Conservation (phyloP, 192 early-diverging fungal genomes). For the Coemansia asiatica region DNA sequence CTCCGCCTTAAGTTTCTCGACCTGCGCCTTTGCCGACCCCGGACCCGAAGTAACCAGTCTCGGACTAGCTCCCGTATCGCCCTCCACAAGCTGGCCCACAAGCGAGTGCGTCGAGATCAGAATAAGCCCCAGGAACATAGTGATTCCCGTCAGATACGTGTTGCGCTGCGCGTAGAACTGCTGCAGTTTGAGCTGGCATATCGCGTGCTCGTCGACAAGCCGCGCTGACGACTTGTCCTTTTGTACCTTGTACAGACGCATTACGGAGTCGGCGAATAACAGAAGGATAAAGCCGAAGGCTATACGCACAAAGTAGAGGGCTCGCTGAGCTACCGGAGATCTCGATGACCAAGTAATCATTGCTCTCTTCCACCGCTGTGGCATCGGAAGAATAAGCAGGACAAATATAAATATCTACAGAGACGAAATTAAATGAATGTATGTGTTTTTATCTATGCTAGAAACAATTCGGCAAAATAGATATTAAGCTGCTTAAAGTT, state of each 20-base stretch:
- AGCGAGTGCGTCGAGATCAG: slow-evolving; percentile 52
- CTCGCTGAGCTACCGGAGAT: slow-evolving; percentile 30
- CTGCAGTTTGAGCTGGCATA: slow-evolving; percentile 54
- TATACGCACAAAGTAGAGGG: slow-evolving; percentile 48
- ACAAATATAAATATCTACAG: slow-evolving; percentile 41
- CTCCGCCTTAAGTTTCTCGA: slow-evolving; percentile 37
- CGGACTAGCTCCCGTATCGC: slow-evolving; percentile 12
- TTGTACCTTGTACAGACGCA: slow-evolving; percentile 46
- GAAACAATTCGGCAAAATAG: too few relatives aligned
- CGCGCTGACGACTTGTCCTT: slow-evolving; percentile 22
- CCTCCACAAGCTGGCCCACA: slow-evolving; percentile 40
- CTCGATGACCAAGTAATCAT: slow-evolving; percentile 46
- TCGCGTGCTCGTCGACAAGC: slow-evolving; percentile 47
- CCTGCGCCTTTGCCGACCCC: slow-evolving; percentile 29
- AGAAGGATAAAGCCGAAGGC: slow-evolving; percentile 51
- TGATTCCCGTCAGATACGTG: slow-evolving; percentile 58
- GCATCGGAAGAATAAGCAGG: slow-evolving; percentile 50
- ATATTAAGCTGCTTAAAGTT: too few relatives aligned
- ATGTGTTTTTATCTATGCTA: too few relatives aligned
- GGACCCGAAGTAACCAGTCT: slow-evolving; percentile 23
- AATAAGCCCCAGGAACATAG: slow-evolving; percentile 57
- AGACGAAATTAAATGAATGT: neutral
- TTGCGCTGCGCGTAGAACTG: slow-evolving; percentile 61
- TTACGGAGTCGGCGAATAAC: slow-evolving; percentile 50
- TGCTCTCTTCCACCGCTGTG: slow-evolving; percentile 45